Evolutionary conservation across 176 grass and related monocot genomes (phyloP), one percentile per base, ranked within the genome.

Genomic region (Typha latifolia): DNA sequence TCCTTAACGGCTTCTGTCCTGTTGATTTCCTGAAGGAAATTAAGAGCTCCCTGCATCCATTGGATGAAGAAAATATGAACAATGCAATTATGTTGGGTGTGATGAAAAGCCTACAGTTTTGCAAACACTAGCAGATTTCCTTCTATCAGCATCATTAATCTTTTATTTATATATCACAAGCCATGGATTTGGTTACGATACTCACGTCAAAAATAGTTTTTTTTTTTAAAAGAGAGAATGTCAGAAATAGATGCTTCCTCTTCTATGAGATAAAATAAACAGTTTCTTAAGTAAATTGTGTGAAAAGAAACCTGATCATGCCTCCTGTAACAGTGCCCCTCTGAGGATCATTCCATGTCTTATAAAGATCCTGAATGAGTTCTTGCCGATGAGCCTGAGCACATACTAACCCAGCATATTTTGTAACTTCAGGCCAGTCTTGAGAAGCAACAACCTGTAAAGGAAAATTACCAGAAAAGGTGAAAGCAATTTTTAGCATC

Each of bases 291-390:
- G 37, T 11, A 10, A 15, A 3, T 29, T n/a, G 19, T 14, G 50
- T 49, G 51, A 32, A 65, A 62, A 47, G 64, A 80, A 79, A 90
- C 82, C 87, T 90, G 75, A 90, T 80, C 87, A 90, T 90, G 75
- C 87, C 87, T 31, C 87, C 87, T 2, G 82, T 82, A 52, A 90
- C 87, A 61, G 76, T 79, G 61, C 95, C 95, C 55, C 86, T 81
- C 73, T 99, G 95, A 64, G 95, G 89, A 71, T 99, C 95, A 52
- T 99, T 84, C 89, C 89, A 99, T 78, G 89, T 99, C 77, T 99
- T 99, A 68, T 79, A 99, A 62, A 99, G 84, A 78, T 94, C 95
- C 50, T 99, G 95, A 72, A 90, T 85, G 51, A 90, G 79, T 61
- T 90, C 87, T 70, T 90, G 87, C 26, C 87, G 70, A 76, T 90